Evolutionary conservation across 306 rosid genomes (phyloP).

Genomic region (Castanospermum australe): DNA sequence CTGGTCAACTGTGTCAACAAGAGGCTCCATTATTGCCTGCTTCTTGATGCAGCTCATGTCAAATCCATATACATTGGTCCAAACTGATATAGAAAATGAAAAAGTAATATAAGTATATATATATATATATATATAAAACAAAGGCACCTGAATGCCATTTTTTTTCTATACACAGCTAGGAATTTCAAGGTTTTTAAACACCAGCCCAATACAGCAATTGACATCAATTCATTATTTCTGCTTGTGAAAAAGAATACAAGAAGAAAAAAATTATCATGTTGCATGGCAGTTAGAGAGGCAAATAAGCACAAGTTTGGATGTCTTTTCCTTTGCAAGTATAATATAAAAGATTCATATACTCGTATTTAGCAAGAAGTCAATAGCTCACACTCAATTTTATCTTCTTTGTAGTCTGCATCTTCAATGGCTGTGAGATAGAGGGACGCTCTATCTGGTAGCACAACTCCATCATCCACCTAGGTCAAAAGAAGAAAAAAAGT

Average conservation of each 20-base stretch:
- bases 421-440: constrained; percentile 87
- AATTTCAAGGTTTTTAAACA: constrained; percentile 9
- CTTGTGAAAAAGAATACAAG: background rate
- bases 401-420: constrained; percentile 97
- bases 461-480: constrained; percentile 79
- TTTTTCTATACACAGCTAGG: background rate
- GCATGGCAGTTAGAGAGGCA: background rate
- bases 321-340: background rate
- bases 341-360: background rate
- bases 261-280: background rate
- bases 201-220: background rate
- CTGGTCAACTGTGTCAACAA: constrained; percentile 94
- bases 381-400: constrained; percentile 94
- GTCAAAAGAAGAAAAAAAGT: constrained; percentile 1
- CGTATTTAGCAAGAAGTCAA: constrained; percentile 20
- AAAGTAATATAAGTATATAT: background rate
- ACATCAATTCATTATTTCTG: background rate
- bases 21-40: constrained; percentile 96
- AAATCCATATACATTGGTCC: constrained; percentile 93
- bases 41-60: constrained; percentile 99
- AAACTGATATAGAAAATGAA: constrained; percentile 57
- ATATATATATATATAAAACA: background rate
- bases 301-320: background rate
- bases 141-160: background rate
- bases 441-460: constrained; percentile 89